These are phyloP conservation scores for Recurvomyces mirabilis DNA, from an alignment of 495 filamentous ascomycete species.

Conservation along the genomic window DNA sequence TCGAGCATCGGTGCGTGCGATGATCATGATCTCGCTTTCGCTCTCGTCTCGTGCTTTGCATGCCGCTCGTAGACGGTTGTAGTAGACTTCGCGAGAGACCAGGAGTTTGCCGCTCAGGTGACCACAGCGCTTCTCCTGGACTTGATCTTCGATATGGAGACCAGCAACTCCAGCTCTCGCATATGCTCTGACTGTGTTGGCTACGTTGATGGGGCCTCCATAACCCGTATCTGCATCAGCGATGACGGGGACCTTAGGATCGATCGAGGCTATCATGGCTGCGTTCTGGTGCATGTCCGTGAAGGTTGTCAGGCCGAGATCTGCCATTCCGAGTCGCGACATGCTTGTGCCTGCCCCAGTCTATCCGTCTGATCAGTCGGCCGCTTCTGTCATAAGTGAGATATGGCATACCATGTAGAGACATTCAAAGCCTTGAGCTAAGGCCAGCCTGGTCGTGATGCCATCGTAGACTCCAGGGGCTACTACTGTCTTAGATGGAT, in stretches of 20 bases:
- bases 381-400: too few species aligned
- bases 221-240: conserved; percentile 53
- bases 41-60: conserved; percentile 36
- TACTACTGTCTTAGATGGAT: conserved; percentile 29
- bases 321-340: conserved; percentile 52
- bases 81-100: conserved; percentile 41
- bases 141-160: conserved; percentile 63
- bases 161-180: conserved; percentile 57
- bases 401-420: conserved; percentile 59
- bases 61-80: conserved; percentile 41
- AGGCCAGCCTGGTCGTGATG: conserved; percentile 52
- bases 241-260: conserved; percentile 48
- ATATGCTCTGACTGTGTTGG: conserved; percentile 53
- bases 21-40: conserved; percentile 51
- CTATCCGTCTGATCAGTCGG: too few species aligned
- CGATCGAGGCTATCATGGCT: conserved; percentile 52
- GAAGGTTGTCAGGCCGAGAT: conserved; percentile 52
- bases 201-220: conserved; percentile 42
- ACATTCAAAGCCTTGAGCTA: conserved; percentile 48
- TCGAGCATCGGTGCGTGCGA: conserved; percentile 59
- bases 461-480: conserved; percentile 63
- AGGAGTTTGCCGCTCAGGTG: conserved; percentile 44
- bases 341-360: conserved; percentile 59
- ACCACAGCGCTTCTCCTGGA: conserved; percentile 45
- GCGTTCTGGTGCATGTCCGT: conserved; percentile 58